phyloP scores from a whole-genome alignment of 768 basidiomycete genomes.

The Trametes coccinea region DNA sequence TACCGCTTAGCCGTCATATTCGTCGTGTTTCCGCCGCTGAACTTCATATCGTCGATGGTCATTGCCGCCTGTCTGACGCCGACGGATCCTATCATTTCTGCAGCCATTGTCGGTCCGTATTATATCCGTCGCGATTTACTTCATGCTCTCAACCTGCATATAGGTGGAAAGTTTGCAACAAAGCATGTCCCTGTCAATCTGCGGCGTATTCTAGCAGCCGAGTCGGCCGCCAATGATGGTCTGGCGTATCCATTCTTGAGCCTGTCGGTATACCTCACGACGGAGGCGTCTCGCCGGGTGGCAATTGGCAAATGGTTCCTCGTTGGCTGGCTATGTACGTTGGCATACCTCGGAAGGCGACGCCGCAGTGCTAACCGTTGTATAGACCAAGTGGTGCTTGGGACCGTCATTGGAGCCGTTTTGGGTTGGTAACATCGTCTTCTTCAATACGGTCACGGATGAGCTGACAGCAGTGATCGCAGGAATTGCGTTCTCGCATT shows the following conservation, averaged over 20 bases:
- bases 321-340: conserved; percentile 78
- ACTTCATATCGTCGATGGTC: conserved; percentile 74
- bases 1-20: conserved; percentile 57
- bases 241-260: conserved; percentile 91
- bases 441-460: background rate
- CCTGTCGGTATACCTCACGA: conserved; percentile 80
- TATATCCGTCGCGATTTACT: too few species aligned
- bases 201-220: conserved; percentile 79
- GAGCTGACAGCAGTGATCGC: background rate
- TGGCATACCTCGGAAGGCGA: background rate
- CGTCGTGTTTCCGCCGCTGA: conserved; percentile 68
- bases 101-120: conserved; percentile 65
- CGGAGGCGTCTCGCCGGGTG: conserved; percentile 59
- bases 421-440: conserved; percentile 34
- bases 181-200: conserved; percentile 74
- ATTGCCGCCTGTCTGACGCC: conserved; percentile 90
- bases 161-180: conserved; percentile 70
- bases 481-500: conserved; percentile 67
- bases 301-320: conserved; percentile 87
- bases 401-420: conserved; percentile 65
- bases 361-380: background rate
- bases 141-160: background rate
- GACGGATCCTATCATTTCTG: conserved; percentile 93
- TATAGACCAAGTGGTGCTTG: conserved; percentile 81
- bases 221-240: conserved; percentile 95